Evolutionary conservation across 495 filamentous ascomycete species (phyloP).

Genomic region (Podospora fimiseda): DNA sequence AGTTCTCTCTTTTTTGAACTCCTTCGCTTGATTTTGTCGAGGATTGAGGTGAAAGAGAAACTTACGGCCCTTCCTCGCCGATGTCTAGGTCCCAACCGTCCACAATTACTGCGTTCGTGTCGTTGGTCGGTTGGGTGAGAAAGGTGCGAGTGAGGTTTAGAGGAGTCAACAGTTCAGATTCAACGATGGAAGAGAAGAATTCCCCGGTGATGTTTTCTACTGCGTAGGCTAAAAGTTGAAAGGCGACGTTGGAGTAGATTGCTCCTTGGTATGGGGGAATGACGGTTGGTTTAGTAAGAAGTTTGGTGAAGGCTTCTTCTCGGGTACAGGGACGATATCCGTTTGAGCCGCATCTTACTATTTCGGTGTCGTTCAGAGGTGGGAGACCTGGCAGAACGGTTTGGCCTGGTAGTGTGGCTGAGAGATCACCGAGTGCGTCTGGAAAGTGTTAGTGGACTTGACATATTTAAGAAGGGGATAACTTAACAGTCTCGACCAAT

Average conservation of each 20-base stretch:
- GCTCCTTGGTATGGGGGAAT: constrained; percentile 3
- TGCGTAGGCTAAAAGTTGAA: constrained; percentile 19
- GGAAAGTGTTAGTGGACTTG: background rate
- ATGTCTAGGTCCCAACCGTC: constrained; percentile 7
- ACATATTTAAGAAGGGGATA: no score
- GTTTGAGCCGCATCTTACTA: constrained; percentile 6
- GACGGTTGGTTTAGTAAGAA: background rate
- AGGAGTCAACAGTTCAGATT: constrained; percentile 6
- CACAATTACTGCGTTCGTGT: constrained; percentile 4
- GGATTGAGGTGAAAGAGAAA: no score
- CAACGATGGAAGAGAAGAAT: constrained; percentile 9
- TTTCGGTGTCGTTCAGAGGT: constrained; percentile 1
- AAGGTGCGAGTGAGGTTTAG: constrained; percentile 16
- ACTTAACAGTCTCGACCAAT: constrained; percentile 11
- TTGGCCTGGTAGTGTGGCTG: background rate
- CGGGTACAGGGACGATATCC: constrained; percentile 8
- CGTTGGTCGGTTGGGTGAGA: constrained; percentile 6
- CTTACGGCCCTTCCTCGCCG: constrained; percentile 15
- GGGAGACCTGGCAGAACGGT: constrained; percentile 5
- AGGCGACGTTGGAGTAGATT: constrained; percentile 19
- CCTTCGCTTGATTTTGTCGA: no score
- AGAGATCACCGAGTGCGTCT: constrained; percentile 9
- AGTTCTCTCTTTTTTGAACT: no score
- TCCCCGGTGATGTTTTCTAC: constrained; percentile 13
- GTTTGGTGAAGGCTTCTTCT: constrained; percentile 4